Percentiles rank a stretch among this genome's conserved stretches.
Conservation (phyloP, 345 rosid species). For the Cardamine resedifolia region DNA sequence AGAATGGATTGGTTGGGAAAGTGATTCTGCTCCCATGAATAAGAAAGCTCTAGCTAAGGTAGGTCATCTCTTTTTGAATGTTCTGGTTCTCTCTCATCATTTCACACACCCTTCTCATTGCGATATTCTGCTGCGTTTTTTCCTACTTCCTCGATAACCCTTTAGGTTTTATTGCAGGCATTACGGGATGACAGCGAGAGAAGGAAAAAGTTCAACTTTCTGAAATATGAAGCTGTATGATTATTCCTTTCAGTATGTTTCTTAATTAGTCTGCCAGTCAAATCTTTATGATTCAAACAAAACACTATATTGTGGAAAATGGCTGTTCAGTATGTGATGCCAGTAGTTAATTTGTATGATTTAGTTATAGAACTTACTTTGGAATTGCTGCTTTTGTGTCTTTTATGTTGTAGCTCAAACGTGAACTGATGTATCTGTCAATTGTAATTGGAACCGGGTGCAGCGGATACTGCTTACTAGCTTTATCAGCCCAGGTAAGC, state of each 20-base stretch:
- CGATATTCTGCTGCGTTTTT: not conserved
- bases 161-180: constrained; percentile 48
- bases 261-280: constrained; percentile 32
- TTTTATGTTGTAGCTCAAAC: constrained; percentile 60
- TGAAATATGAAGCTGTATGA: constrained; percentile 92
- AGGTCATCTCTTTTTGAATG: not conserved
- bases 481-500: constrained; percentile 70
- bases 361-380: not conserved
- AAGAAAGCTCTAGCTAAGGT: constrained; percentile 73
- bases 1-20: constrained; percentile 72
- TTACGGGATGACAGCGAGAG: constrained; percentile 71
- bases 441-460: constrained; percentile 79
- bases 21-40: constrained; percentile 65
- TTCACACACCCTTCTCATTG: constrained; percentile 3
- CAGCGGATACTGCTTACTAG: constrained; percentile 73
- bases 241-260: constrained; percentile 40
- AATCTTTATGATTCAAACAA: constrained; percentile 17
- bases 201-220: constrained; percentile 83
- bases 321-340: not conserved
- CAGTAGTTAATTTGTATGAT: not conserved
- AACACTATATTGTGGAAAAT: not conserved
- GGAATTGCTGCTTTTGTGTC: constrained; percentile 20
- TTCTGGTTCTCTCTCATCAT: not conserved
- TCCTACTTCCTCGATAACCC: constrained; percentile 8
- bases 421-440: constrained; percentile 75